Percentiles rank a stretch among this genome's conserved stretches.
Conservation (phyloP, 768 basidiomycete genomes). For the Pilatotrama ljubarskyi region DNA sequence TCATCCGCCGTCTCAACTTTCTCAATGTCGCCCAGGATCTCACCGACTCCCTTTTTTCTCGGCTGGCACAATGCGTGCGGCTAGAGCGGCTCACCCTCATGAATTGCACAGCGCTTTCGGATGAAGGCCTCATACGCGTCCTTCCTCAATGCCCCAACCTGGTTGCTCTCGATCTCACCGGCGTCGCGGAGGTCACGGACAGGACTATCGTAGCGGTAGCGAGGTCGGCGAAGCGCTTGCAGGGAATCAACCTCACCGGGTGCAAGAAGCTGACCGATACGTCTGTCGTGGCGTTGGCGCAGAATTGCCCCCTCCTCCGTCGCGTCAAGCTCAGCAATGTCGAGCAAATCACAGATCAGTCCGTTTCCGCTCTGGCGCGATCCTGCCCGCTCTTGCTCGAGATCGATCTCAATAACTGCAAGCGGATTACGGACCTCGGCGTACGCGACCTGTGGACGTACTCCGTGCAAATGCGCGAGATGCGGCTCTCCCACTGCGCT, state of each 20-base stretch:
- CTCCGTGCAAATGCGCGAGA: slow-evolving; percentile 84
- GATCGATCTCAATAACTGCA: slow-evolving; percentile 88
- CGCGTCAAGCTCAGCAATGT: slow-evolving; percentile 88
- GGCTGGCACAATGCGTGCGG: slow-evolving; percentile 72
- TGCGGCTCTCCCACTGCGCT: slow-evolving; percentile 79
- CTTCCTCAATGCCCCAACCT: slow-evolving; percentile 74
- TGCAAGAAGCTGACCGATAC: slow-evolving; percentile 80
- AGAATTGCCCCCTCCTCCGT: slow-evolving; percentile 72
- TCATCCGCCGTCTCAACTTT: slow-evolving; percentile 92
- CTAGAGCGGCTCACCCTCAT: slow-evolving; percentile 89
- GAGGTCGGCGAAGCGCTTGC: slow-evolving; percentile 66
- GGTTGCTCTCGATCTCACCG: slow-evolving; percentile 83
- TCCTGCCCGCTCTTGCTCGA: slow-evolving; percentile 88
- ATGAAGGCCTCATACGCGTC: slow-evolving; percentile 60
- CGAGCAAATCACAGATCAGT: slow-evolving; percentile 68
- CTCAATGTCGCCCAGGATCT: slow-evolving; percentile 67
- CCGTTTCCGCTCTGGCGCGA: slow-evolving; percentile 74
- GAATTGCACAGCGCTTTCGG: slow-evolving; percentile 69
- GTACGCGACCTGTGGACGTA: slow-evolving; percentile 84
- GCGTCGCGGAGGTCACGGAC: slow-evolving; percentile 70
- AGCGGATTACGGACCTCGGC: slow-evolving; percentile 70
- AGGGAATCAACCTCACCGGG: slow-evolving; percentile 88
- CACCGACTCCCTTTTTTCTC: slow-evolving; percentile 69
- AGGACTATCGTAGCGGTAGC: slow-evolving; percentile 72
- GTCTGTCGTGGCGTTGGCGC: slow-evolving; percentile 76